Conservation (phyloP, 2,329 filamentous ascomycete genomes). For the Nannizziopsis barbatae region DNA sequence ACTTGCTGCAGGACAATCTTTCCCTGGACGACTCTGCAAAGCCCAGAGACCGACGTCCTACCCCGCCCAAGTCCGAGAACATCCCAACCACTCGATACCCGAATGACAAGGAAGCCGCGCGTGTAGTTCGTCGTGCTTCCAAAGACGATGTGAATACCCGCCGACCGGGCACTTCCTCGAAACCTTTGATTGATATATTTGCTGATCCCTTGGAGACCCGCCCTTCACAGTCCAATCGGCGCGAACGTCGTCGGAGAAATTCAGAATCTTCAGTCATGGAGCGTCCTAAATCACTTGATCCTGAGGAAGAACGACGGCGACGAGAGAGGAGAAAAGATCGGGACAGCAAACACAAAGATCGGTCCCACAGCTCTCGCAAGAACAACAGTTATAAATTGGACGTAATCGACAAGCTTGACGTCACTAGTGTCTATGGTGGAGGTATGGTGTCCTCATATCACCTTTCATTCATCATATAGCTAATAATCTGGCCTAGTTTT, state of each 20-base stretch:
- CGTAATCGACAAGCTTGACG: constrained; percentile 92
- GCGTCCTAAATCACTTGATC: constrained; percentile 37
- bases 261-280: constrained; percentile 54
- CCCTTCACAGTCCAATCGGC: constrained; percentile 28
- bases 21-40: constrained; percentile 30
- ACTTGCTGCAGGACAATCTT: constrained; percentile 29
- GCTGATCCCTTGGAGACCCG: constrained; percentile 32
- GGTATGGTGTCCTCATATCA: constrained; percentile 55
- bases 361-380: constrained; percentile 29
- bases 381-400: constrained; percentile 49
- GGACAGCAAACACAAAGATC: constrained; percentile 33
- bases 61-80: constrained; percentile 29
- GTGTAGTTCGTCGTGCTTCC: constrained; percentile 17
- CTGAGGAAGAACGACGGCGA: constrained; percentile 42
- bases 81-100: constrained; percentile 18
- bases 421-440: constrained; percentile 88
- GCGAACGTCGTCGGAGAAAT: constrained; percentile 45
- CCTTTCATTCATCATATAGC: constrained; percentile 8
- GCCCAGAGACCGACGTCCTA: constrained; percentile 19
- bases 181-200: constrained; percentile 36
- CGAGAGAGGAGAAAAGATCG: constrained; percentile 41
- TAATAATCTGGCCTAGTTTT: constrained; percentile 52
- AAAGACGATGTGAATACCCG: constrained; percentile 15
- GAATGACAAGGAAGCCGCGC: constrained; percentile 7
- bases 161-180: constrained; percentile 23